Conservation (phyloP, 2,329 filamentous ascomycete species). For the Dothiorella sarmentorum region DNA sequence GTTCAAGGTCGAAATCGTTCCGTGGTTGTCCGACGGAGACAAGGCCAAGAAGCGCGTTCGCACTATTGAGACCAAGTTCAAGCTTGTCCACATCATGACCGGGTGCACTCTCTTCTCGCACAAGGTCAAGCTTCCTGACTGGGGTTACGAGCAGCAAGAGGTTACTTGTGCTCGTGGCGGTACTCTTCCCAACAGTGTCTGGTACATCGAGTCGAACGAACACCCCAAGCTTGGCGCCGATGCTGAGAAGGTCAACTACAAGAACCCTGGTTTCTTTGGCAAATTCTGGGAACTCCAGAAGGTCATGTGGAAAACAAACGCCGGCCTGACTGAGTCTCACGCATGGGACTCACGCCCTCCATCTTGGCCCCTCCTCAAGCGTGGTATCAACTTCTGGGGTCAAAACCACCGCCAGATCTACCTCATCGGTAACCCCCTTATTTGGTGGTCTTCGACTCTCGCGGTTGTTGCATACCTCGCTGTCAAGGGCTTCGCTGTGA, state of each 20-base stretch:
- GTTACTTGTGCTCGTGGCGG: slow-evolving; percentile 94
- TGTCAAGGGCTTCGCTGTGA: slow-evolving; percentile 83
- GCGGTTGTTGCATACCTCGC: slow-evolving; percentile 72
- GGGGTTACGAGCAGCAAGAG: slow-evolving; percentile 97
- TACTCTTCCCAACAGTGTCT: slow-evolving; percentile 91
- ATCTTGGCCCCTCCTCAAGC: slow-evolving; percentile 86
- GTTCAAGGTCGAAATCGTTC: slow-evolving; percentile 93
- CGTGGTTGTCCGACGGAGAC: slow-evolving; percentile 75
- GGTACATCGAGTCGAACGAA: slow-evolving; percentile 91
- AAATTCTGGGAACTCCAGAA: slow-evolving; percentile 97
- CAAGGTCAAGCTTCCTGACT: slow-evolving; percentile 97
- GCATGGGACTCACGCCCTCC: slow-evolving; percentile 95
- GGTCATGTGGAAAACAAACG: slow-evolving; percentile 99
- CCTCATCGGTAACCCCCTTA: slow-evolving; percentile 87
- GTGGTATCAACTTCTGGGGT: slow-evolving; percentile 99
- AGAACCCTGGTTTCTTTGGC: slow-evolving; percentile 88
- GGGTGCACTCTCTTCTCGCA: slow-evolving; percentile 95
- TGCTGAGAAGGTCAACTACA: slow-evolving; percentile 94
- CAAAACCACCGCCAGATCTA: slow-evolving; percentile 93
- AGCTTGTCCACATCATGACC: slow-evolving; percentile 92
- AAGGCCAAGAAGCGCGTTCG: slow-evolving; percentile 80
- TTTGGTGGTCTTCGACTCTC: slow-evolving; percentile 87
- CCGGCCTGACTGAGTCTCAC: slow-evolving; percentile 91
- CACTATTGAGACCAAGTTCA: slow-evolving; percentile 96
- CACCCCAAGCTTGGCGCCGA: slow-evolving; percentile 72